Evolutionary conservation across 164 flowering plant species (phyloP).

Genomic region (Santalum album): DNA sequence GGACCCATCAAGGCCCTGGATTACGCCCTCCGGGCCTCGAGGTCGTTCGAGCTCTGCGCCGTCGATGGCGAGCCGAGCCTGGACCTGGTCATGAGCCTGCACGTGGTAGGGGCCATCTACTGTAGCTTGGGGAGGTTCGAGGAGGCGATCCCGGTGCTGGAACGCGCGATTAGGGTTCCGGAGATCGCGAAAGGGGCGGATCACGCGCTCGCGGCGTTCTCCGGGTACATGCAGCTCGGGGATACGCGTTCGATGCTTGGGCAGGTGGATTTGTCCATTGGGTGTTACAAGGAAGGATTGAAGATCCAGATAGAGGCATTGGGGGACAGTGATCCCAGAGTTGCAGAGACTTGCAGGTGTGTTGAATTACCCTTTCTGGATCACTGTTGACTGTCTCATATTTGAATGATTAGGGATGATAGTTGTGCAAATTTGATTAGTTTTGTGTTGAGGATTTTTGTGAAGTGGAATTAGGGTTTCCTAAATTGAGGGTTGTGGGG

Average conservation of each 20-base stretch:
- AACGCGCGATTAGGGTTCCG: conserved; percentile 72
- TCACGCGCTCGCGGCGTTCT: conserved; percentile 87
- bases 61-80: conserved; percentile 67
- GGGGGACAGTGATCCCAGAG: conserved; percentile 90
- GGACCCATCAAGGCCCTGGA: conserved; percentile 81
- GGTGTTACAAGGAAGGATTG: conserved; percentile 65
- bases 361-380: too few relatives aligned
- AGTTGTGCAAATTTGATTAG: too few relatives aligned
- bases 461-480: too few relatives aligned
- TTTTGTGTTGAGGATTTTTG: too few relatives aligned
- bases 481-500: too few relatives aligned
- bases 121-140: conserved; percentile 88
- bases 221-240: conserved; percentile 95
- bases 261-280: conserved; percentile 68
- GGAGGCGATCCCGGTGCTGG: conserved; percentile 88
- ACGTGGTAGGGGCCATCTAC: conserved; percentile 90
- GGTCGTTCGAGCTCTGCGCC: conserved; percentile 77
- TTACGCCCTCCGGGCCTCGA: conserved; percentile 82
- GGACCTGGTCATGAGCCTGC: conserved; percentile 89
- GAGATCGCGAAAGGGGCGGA: conserved; percentile 59
- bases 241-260: conserved; percentile 96
- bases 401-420: too few relatives aligned
- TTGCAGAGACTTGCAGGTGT: conserved; percentile 97
- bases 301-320: conserved; percentile 77
- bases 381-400: too few relatives aligned